Evolutionary conservation across 2,329 filamentous ascomycete species (phyloP).

Genomic region (Fusarium palustre): DNA sequence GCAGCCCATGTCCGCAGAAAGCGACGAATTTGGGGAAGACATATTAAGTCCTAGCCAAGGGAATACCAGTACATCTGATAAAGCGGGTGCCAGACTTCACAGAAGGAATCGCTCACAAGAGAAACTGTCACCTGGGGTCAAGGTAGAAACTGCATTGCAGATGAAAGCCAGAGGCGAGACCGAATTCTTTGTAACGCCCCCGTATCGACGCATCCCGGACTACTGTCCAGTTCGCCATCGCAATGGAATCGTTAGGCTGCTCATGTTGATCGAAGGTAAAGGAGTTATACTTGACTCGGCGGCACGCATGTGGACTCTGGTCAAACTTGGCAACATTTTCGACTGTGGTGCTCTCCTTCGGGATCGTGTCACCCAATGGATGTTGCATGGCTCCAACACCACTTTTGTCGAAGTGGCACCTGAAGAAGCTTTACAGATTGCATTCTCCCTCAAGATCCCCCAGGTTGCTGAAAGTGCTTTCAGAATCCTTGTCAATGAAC

Average conservation of each 20-base stretch:
- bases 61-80: background rate
- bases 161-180: slow-evolving; percentile 43
- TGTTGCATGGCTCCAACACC: slow-evolving; percentile 65
- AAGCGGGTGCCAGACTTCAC: background rate
- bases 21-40: background rate
- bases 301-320: slow-evolving; percentile 74
- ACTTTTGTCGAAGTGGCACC: slow-evolving; percentile 73
- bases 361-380: slow-evolving; percentile 68
- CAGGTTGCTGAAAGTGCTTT: slow-evolving; percentile 64
- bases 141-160: slow-evolving; percentile 23
- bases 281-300: slow-evolving; percentile 71
- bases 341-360: slow-evolving; percentile 61
- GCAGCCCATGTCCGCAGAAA: background rate
- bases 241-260: slow-evolving; percentile 70
- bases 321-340: slow-evolving; percentile 69
- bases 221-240: slow-evolving; percentile 75
- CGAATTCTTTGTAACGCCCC: slow-evolving; percentile 43
- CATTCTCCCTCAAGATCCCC: slow-evolving; percentile 58
- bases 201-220: slow-evolving; percentile 60
- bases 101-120: background rate
- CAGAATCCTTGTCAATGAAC: slow-evolving; percentile 71
- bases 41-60: no score
- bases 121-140: background rate
- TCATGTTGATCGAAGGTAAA: slow-evolving; percentile 68
- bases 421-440: slow-evolving; percentile 70